Evolutionary conservation across 2,329 filamentous ascomycete species (phyloP).

Genomic region (Diaporthe capsici): DNA sequence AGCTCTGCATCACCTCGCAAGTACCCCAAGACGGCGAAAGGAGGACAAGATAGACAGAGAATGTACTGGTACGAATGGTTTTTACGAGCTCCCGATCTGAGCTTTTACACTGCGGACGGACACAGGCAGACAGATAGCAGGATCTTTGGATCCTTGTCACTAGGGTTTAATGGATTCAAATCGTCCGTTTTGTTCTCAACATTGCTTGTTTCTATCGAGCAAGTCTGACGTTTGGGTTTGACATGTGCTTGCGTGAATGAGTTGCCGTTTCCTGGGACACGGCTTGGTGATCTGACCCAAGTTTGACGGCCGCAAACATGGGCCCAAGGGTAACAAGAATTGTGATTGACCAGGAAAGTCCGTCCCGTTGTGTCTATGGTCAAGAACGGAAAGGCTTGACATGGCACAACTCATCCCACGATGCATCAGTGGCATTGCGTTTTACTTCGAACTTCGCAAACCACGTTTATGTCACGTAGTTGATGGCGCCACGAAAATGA

Average conservation of each 20-base stretch:
- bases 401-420: too few species aligned
- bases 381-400: too few species aligned
- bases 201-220: not conserved
- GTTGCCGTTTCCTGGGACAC: not conserved
- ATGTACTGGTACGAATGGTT: conserved; percentile 9
- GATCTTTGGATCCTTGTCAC: not conserved
- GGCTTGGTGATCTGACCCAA: not conserved
- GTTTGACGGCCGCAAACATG: too few species aligned
- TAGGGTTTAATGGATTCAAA: not conserved
- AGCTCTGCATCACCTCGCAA: conserved; percentile 18
- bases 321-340: too few species aligned
- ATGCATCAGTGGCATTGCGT: too few species aligned
- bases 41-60: conserved; percentile 3
- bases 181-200: not conserved
- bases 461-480: too few species aligned
- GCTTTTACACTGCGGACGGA: not conserved
- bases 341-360: too few species aligned
- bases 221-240: not conserved
- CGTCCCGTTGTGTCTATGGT: too few species aligned
- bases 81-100: not conserved
- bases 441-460: too few species aligned
- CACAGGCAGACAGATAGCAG: not conserved
- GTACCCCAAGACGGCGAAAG: conserved; percentile 2
- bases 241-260: not conserved
- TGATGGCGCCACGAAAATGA: too few species aligned